Evolutionary conservation across 805 yeast genomes (phyloP).

Genomic region (Clavispora fructus): DNA sequence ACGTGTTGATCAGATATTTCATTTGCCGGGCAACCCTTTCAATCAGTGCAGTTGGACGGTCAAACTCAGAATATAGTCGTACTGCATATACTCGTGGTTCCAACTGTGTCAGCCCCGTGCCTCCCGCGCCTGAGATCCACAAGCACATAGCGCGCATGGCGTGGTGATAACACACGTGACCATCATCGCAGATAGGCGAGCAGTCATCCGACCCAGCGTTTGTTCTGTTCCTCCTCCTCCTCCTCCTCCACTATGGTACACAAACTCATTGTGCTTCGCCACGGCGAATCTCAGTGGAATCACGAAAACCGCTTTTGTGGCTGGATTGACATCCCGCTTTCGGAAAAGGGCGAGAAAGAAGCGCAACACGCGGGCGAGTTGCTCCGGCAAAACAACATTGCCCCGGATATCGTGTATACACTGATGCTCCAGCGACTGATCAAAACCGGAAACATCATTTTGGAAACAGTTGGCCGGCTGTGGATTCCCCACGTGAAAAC

Average conservation of each 20-base stretch:
- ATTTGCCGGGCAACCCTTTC: too few relatives aligned
- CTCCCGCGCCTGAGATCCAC: neutral
- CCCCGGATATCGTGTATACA: conserved; percentile 33
- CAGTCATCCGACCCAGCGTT: neutral
- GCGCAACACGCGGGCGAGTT: conserved; percentile 36
- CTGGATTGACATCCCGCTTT: conserved; percentile 40
- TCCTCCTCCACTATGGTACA: conserved; percentile 14
- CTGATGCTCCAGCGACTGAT: conserved; percentile 37
- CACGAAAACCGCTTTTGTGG: conserved; percentile 41
- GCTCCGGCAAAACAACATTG: conserved; percentile 21
- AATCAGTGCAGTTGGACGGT: too few relatives aligned
- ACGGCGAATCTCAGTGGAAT: conserved; percentile 42
- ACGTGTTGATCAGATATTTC: too few relatives aligned
- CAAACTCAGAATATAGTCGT: too few relatives aligned
- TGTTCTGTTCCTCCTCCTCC: neutral
- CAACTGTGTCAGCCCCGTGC: neutral
- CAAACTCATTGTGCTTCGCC: conserved; percentile 38
- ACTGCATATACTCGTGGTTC: too few relatives aligned
- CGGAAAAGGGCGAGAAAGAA: conserved; percentile 33
- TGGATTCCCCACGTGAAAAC: conserved; percentile 35
- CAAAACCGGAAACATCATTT: conserved; percentile 36
- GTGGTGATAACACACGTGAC: neutral
- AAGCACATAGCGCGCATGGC: neutral
- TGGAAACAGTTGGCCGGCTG: conserved; percentile 25
- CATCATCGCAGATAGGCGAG: neutral